Percentiles rank a stretch among this genome's conserved stretches.
These are phyloP conservation scores for Fragaria iinumae DNA, from an alignment of 306 rosid species.

Conservation along the genomic window DNA sequence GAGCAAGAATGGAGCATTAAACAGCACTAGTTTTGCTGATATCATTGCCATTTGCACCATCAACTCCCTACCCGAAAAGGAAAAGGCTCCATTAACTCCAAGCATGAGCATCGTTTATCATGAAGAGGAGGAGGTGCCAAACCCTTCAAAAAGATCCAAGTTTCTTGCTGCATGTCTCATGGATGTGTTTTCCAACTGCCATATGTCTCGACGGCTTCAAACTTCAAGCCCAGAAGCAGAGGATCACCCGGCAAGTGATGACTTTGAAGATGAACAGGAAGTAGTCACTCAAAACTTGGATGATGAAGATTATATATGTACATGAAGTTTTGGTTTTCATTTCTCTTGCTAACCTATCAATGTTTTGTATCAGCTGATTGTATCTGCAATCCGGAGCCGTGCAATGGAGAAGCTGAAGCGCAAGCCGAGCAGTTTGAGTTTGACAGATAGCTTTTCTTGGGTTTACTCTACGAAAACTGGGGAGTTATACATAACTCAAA, in stretches of 20 bases:
- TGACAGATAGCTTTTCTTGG: conserved; percentile 51
- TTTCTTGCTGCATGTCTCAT: conserved; percentile 48
- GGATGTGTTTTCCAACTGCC: conserved; percentile 60
- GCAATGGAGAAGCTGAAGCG: conserved; percentile 61
- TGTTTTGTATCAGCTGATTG: conserved; percentile 51
- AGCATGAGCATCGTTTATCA: conserved; percentile 68
- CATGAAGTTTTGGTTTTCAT: neutral
- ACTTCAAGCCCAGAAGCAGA: conserved; percentile 53
- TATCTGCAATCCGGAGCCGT: conserved; percentile 63
- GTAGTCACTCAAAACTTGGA: conserved; percentile 28
- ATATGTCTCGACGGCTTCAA: conserved; percentile 32
- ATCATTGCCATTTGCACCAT: conserved; percentile 22
- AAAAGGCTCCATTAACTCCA: conserved; percentile 21
- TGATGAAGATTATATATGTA: neutral
- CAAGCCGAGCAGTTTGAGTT: conserved; percentile 35
- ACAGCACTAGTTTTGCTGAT: conserved; percentile 21
- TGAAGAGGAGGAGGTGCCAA: conserved; percentile 52
- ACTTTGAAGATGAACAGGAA: conserved; percentile 70
- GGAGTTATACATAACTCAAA: conserved; percentile 47
- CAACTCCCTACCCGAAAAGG: conserved; percentile 6
- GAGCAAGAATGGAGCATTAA: conserved; percentile 19
- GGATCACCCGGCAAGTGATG: conserved; percentile 50
- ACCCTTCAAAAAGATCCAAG: conserved; percentile 52
- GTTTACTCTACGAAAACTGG: conserved; percentile 52
- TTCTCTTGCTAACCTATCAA: neutral